Base-by-base conservation (phyloP, 192 early-diverging fungal genomes). In the Coemansia sp. region DNA sequence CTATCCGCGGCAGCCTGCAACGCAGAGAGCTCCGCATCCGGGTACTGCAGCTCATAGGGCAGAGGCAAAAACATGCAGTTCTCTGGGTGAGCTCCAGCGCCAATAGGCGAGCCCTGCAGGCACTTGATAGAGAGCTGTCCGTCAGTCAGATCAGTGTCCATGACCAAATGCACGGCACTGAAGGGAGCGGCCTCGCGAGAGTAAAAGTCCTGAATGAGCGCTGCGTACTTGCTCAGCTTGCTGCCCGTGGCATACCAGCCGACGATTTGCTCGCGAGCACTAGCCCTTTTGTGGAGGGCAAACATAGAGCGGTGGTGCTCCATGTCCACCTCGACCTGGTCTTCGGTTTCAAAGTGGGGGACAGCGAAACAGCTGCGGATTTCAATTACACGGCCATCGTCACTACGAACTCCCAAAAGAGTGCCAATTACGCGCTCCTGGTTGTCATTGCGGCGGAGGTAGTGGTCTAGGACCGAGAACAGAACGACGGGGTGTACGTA, bases 381-480 rank as follows among this genome's bases (percentile, higher is more conserved):
- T 78, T 98, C 94, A 9, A 96, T 89, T 63, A 94, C 89, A 23
- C 87, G 84, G 33, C 94, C 93, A 78, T 96, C 93, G 59, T 95
- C 92, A 76, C 91, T 93, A 61, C 92, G 88, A 55, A 89, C 88
- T 68, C 97, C 97, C 43, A 99, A 80, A 8, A 99, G 87, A 19
- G 93, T 94, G 55, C 97, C 97, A 59, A 97, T 92, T 21, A 96
- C 95, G 62, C 92, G 82, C 66, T 87, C 84, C 73, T 94, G 91
- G 67, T 86, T 86, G 66, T 93, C 91, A 72, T 93, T 90, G 63
- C 93, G 90, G 46, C 96, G 91, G 67, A 94, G 75, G 73, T 84
- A 94, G 82, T 98, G 96, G 85, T 96, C 95, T 17, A 99, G 89
- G 60, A 98, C 91, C 37, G 93, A 88, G 74, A 99, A 93, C 43